These are phyloP conservation scores for Diatrype stigma DNA, from an alignment of 2,329 filamentous ascomycete genomes.

Conservation along the genomic window DNA sequence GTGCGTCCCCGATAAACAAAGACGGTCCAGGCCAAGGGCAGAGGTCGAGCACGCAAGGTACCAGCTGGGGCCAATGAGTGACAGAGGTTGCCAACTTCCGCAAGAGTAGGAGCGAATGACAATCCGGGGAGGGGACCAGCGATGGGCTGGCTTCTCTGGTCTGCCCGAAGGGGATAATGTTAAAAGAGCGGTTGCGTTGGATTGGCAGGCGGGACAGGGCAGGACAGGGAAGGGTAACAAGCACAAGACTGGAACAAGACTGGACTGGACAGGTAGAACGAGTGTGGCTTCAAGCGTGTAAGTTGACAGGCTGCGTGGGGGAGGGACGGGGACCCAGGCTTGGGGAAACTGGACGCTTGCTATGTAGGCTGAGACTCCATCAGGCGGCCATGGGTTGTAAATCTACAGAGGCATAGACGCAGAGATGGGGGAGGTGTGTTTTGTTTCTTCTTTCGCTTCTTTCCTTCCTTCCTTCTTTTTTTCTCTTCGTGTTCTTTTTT, in stretches of 20 bases:
- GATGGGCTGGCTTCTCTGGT: background rate
- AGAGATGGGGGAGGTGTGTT: too few relatives aligned
- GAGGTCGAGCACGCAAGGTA: background rate
- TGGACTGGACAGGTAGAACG: too few relatives aligned
- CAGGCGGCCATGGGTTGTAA: background rate
- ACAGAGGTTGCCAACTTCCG: conserved; percentile 22
- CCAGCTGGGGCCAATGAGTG: conserved; percentile 20
- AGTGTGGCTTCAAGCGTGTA: background rate
- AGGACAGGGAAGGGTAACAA: too few relatives aligned
- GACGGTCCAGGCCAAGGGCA: too few relatives aligned
- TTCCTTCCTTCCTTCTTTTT: background rate
- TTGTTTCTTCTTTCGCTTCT: background rate
- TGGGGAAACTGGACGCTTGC: background rate
- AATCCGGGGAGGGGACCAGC: background rate
- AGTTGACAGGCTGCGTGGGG: too few relatives aligned
- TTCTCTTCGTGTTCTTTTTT: background rate
- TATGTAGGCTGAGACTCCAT: background rate
- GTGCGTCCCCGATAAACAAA: conserved; percentile 20
- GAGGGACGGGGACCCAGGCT: too few relatives aligned
- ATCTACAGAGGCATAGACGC: background rate
- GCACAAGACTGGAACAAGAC: too few relatives aligned
- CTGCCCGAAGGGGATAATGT: background rate
- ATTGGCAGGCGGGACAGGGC: conserved; percentile 1
- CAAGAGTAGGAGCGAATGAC: conserved; percentile 21
- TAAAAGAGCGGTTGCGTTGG: conserved; percentile 18